A percentile compares a stretch with the other conserved stretches of the same genome.
Evolutionary conservation across 2,329 filamentous ascomycete genomes (phyloP).

Genomic region (Cercospora sp.): DNA sequence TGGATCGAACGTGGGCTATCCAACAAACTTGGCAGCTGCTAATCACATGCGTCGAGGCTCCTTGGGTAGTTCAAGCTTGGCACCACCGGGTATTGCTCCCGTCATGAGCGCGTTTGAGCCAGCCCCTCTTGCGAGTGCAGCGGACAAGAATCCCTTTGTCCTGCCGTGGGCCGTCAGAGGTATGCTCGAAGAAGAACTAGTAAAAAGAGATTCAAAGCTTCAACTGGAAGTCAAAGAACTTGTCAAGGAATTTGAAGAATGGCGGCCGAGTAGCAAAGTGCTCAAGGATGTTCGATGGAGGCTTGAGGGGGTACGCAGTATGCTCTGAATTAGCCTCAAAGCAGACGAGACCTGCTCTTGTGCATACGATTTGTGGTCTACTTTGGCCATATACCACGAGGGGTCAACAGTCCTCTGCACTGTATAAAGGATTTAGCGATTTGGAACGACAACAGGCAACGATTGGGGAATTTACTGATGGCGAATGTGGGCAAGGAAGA

Average conservation of each 20-base stretch:
- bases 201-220: conserved; percentile 71
- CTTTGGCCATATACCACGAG: background rate
- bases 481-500: background rate
- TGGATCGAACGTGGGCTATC: conserved; percentile 33
- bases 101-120: conserved; percentile 45
- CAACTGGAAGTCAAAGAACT: conserved; percentile 71
- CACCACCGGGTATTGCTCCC: conserved; percentile 36
- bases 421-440: background rate
- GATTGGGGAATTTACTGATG: background rate
- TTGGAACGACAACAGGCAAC: background rate
- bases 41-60: conserved; percentile 39
- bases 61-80: conserved; percentile 23
- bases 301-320: conserved; percentile 85
- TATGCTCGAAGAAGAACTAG: conserved; percentile 85
- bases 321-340: conserved; percentile 53
- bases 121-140: conserved; percentile 20
- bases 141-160: conserved; percentile 74
- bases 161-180: conserved; percentile 96
- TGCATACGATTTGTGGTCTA: background rate
- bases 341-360: background rate
- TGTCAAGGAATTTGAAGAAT: conserved; percentile 85
- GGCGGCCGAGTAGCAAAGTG: conserved; percentile 86
- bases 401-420: background rate
- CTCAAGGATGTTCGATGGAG: conserved; percentile 95
- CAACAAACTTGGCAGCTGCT: conserved; percentile 33